Base-by-base conservation (phyloP, 345 rosid species). In the Rubroshorea leprosula region DNA sequence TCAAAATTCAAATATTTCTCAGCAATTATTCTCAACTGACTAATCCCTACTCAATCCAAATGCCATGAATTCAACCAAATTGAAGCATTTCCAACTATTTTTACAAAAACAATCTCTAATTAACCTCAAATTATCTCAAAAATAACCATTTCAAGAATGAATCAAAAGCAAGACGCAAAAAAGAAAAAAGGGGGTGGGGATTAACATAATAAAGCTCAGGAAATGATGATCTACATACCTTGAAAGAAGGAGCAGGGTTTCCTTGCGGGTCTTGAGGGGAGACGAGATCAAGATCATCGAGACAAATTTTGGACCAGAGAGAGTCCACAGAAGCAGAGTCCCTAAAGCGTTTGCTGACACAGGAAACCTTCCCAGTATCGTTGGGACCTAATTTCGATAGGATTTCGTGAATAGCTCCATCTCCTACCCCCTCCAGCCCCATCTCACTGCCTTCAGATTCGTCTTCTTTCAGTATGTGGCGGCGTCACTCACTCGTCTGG, bases 221-320 rank as follows among this genome's bases (percentile, higher is more conserved):
- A n/a, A 16, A 19, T 7, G 25, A 11, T 0, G 26, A 46, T 17
- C 3, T 3, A 23, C 6, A 56, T 88, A 35, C 97, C 93, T 79
- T 84, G 78, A 83, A 92, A 49, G 96, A 89, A 61, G 90, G 81
- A 23, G 50, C 47, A 43, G 67, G 75, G 49, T 78, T 75, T 18
- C 93, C 95, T n/a, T 65, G 52, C 21, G 77, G 84, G 48, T 78
- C 91, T 52, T 77, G 66, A 64, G 98, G 95, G 52, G 86, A 49
- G 29, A 80, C 68, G 60, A 92, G 84, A 19, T 71, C 63, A 59
- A 92, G 89, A 46, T 89, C 89, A 8, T 50, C 35, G n/a, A 57
- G 68, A 60, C 86, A 84, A 70, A 81, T 78, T 11, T 60, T 61
- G 8, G 83, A 78, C 98, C 98, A 92, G 55, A 92, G 84, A 10